Evolutionary conservation across 305 asterid species (phyloP), one percentile per base, ranked within the genome.

Genomic region (Solanum chacoense): DNA sequence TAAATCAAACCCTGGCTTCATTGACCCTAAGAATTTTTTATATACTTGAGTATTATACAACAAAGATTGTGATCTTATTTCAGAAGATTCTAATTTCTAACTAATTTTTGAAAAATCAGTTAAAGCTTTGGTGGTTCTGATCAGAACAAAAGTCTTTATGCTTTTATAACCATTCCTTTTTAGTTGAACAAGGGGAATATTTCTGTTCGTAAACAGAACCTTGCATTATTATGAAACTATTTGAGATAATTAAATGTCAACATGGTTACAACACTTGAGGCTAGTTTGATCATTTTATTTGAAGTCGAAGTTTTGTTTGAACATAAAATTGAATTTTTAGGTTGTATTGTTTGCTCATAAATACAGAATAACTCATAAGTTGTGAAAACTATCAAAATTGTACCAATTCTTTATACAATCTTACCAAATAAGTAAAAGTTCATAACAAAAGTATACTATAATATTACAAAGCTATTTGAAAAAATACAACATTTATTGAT

Each of bases 171-270:
- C 86, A 29, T 77, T 86, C 81, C 5, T 79, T 55, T 24, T 26
- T 55, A 8, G 67, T 78, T 90, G 55, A 81, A 29, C 67, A 40
- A 26, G 35, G 13, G 85, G 35, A 80, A 10, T 14, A 26, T 80
- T 14, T 40, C 86, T 81, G 75, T 81, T 76, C 78, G 67, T 87
- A 35, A 86, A 90, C 86, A 85, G 81, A 86, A 79, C 35, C 50
- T 40, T 55, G 85, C 87, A 69, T 40, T 71, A 69, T 76, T 38
- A 38, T 38, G 24, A 50, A 26, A 55, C 36, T 3, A n/a, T 42
- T 55, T 79, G 84, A 73, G 8, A 12, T 45, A 11, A 40, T 40
- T 11, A 74, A 36, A 87, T 74, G 11, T 55, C 13, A 42, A 81
- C 35, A 81, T 81, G 22, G 40, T 16, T 16, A 0, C 32, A 4